A percentile compares a stretch with the other conserved stretches of the same genome.
These are phyloP conservation scores for Pichia thaimueangensis DNA, from an alignment of 805 yeast genomes.

Conservation along the genomic window DNA sequence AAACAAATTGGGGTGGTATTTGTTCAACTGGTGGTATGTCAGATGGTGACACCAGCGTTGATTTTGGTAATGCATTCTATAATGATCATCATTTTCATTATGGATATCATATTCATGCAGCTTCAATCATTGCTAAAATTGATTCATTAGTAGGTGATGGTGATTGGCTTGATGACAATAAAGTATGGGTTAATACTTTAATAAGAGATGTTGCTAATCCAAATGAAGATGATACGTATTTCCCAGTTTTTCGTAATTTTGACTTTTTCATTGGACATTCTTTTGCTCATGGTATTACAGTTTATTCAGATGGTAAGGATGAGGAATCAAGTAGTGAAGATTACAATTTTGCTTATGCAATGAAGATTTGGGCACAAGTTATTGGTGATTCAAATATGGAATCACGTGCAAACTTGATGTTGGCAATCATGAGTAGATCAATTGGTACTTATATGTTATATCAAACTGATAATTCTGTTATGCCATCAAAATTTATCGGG, in stretches of 20 bases:
- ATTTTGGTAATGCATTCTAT: slow-evolving; percentile 45
- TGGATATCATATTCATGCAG: slow-evolving; percentile 53
- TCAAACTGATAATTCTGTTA: slow-evolving; percentile 45
- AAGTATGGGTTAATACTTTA: slow-evolving; percentile 49
- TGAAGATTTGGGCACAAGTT: slow-evolving; percentile 59
- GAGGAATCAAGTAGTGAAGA: slow-evolving; percentile 73
- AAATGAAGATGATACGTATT: slow-evolving; percentile 42
- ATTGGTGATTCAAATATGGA: slow-evolving; percentile 48
- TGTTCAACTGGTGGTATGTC: slow-evolving; percentile 43
- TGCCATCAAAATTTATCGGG: slow-evolving; percentile 48
- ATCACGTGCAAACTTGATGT: slow-evolving; percentile 49
- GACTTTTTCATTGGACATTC: slow-evolving; percentile 78
- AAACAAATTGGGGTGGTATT: slow-evolving; percentile 49
- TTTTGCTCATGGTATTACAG: slow-evolving; percentile 68
- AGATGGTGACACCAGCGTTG: slow-evolving; percentile 40
- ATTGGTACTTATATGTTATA: slow-evolving; percentile 52
- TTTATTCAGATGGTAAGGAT: slow-evolving; percentile 70
- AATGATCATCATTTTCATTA: slow-evolving; percentile 57
- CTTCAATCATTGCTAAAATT: slow-evolving; percentile 54
- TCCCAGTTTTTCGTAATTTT: slow-evolving; percentile 63
- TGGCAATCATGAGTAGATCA: slow-evolving; percentile 51
- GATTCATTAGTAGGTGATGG: slow-evolving; percentile 41
- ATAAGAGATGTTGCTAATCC: slow-evolving; percentile 68
- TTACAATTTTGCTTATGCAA: slow-evolving; percentile 62
- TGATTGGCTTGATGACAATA: slow-evolving; percentile 45